Conservation (phyloP, 768 basidiomycete species). For the Suillus fuscotomentosus region DNA sequence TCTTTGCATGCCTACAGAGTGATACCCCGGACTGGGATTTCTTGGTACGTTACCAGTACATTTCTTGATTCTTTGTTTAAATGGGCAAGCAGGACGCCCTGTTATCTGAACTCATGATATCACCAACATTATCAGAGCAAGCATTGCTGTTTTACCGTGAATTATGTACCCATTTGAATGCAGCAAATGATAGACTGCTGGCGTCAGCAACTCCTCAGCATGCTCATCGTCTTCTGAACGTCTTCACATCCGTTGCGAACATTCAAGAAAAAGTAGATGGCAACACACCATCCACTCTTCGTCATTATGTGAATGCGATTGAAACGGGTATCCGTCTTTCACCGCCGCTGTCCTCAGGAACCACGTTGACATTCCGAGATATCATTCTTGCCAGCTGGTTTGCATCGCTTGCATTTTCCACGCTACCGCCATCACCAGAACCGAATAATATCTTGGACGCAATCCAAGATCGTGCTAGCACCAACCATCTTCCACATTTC, state of each 20-base stretch:
- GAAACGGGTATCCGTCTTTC: slow-evolving; percentile 23
- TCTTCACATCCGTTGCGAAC: slow-evolving; percentile 42
- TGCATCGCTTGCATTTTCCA: slow-evolving; percentile 31
- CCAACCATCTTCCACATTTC: slow-evolving; percentile 24
- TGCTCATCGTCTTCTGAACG: slow-evolving; percentile 43
- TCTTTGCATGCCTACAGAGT: slow-evolving; percentile 20
- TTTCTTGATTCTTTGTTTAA: not conserved
- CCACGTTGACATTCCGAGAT: slow-evolving; percentile 34
- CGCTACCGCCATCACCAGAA: slow-evolving; percentile 19
- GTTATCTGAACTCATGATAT: not conserved
- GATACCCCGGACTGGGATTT: slow-evolving; percentile 31
- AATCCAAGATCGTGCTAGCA: slow-evolving; percentile 18
- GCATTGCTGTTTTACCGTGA: slow-evolving; percentile 28
- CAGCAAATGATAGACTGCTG: slow-evolving; percentile 22
- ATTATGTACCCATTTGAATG: slow-evolving; percentile 32
- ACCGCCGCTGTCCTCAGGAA: slow-evolving; percentile 1
- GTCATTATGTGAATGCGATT: slow-evolving; percentile 41
- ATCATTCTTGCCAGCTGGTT: slow-evolving; percentile 39
- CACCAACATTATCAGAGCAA: slow-evolving; percentile 24
- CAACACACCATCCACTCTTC: slow-evolving; percentile 27
- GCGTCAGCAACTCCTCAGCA: slow-evolving; percentile 27
- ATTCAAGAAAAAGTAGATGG: slow-evolving; percentile 29
- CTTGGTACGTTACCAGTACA: slow-evolving; percentile 22
- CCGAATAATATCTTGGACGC: slow-evolving; percentile 19
- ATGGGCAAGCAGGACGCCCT: not conserved